Base-by-base conservation (phyloP, 2,329 filamentous ascomycete species). In the Colletotrichum liriopes region DNA sequence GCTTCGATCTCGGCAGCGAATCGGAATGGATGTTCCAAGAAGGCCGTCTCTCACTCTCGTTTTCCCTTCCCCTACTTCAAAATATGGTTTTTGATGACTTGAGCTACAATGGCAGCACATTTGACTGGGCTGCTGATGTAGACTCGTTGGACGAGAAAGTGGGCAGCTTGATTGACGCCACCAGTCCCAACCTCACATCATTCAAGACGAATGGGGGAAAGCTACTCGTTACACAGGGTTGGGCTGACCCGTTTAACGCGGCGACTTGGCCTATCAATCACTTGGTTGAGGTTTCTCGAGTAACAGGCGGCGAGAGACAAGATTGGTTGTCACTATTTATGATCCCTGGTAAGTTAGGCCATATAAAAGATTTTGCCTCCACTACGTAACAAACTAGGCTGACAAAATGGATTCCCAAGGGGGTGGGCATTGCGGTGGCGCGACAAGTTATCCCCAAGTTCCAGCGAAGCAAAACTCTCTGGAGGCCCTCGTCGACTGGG, bases 281-380 rank as follows among this genome's bases (percentile, higher is more conserved):
- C 12, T n/a, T 64, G 6, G 71, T 76, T 7, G 80, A 82, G 66
- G 76, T 82, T 8, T 76, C 78, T n/a, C 78, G 77, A 54, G 75
- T 78, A 6, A 79, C 74, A 5, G 75, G 65, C 12, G 65, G 43
- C 49, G 47, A 37, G 2, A 6, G 59, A 12, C 23, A 54, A 0
- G 69, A 64, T 2, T 72, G 69, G 65, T 35, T 55, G 5, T 63
- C 69, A 1, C 3, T 72, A 12, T 69, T 72, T 5, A 72, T 69
- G 65, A 37, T 64, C 1, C 52, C 69, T 5, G 59, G 58, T 64
- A 35, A 18, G 69, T 49, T 7, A 0, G 2, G 16, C 23, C 51
- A 8, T 16, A 12, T n/a, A 18, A 2, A 29, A 23, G 4, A 37
- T 37, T 14, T 4, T n/a, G 32, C 1, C 2, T 7, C 12, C 18